These are phyloP conservation scores for Garcia nutans DNA, from an alignment of 345 rosid species.

Conservation along the genomic window DNA sequence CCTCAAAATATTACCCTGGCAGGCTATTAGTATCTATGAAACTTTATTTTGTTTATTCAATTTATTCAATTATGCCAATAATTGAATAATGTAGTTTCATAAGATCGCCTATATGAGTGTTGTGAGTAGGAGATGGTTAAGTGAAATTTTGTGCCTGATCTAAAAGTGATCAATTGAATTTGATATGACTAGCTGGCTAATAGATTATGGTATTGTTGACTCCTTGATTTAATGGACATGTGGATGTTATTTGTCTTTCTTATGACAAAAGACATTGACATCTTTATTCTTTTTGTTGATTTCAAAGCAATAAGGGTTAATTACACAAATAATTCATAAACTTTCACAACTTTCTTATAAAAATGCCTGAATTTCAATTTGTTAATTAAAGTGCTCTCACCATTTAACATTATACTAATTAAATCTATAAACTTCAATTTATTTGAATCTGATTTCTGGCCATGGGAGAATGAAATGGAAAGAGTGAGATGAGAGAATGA, in stretches of 20 bases:
- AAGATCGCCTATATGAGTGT: background rate
- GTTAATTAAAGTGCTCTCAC: too few species aligned
- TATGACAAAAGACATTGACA: constrained; percentile 16
- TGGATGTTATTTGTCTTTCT: constrained; percentile 13
- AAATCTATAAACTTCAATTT: too few species aligned
- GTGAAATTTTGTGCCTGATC: background rate
- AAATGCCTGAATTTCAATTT: too few species aligned
- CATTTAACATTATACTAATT: too few species aligned
- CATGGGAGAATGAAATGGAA: too few species aligned
- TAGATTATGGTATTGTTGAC: background rate
- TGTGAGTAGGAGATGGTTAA: constrained; percentile 1
- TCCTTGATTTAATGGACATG: background rate
- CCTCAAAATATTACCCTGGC: background rate
- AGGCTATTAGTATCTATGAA: background rate
- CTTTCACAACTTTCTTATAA: too few species aligned
- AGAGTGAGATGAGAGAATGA: too few species aligned
- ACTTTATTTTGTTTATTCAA: background rate
- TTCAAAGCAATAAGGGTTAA: too few species aligned
- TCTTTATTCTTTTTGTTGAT: constrained; percentile 26
- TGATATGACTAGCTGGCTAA: background rate
- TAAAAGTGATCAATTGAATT: constrained; percentile 1
- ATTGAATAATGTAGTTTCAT: constrained; percentile 9
- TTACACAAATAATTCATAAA: too few species aligned
- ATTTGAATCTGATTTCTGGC: too few species aligned
- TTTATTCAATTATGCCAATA: background rate